Evolutionary conservation across 306 rosid genomes (phyloP).

Genomic region (Glycine tomentella): DNA sequence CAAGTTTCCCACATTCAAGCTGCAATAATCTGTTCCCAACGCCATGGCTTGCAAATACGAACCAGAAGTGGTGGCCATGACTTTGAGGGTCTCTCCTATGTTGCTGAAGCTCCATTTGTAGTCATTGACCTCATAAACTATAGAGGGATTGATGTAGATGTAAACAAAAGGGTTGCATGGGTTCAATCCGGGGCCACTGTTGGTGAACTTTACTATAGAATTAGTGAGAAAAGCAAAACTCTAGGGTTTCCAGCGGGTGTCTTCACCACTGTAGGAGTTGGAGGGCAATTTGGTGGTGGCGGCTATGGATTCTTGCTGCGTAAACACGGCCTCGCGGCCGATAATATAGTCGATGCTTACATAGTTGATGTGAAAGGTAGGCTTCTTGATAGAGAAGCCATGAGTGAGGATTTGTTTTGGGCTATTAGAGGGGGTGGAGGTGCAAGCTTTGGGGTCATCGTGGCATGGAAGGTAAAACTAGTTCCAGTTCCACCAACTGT

Average conservation of each 20-base stretch:
- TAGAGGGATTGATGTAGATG: conserved; percentile 47
- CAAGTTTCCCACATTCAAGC: conserved; percentile 64
- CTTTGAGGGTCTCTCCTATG: conserved; percentile 60
- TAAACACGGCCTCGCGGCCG: conserved; percentile 67
- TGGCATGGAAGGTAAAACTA: conserved; percentile 57
- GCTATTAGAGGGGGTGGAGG: conserved; percentile 79
- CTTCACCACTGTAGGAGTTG: conserved; percentile 66
- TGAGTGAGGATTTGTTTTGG: conserved; percentile 81
- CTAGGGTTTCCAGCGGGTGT: conserved; percentile 60
- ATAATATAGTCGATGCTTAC: conserved; percentile 65
- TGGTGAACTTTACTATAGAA: conserved; percentile 44
- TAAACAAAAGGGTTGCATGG: conserved; percentile 44
- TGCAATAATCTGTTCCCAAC: conserved; percentile 56
- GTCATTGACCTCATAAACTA: conserved; percentile 66
- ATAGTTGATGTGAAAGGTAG: conserved; percentile 62
- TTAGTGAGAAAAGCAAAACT: conserved; percentile 30
- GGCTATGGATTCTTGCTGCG: conserved; percentile 72
- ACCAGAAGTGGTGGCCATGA: conserved; percentile 77
- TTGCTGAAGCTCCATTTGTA: conserved; percentile 55
- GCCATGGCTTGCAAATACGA: conserved; percentile 56
- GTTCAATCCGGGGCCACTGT: conserved; percentile 45
- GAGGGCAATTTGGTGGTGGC: conserved; percentile 73
- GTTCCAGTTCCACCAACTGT: conserved; percentile 66
- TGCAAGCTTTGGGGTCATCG: conserved; percentile 67
- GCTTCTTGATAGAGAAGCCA: conserved; percentile 61